Base-by-base conservation (phyloP, 1,139 yeast genomes). In the Blastobotrys elegans region DNA sequence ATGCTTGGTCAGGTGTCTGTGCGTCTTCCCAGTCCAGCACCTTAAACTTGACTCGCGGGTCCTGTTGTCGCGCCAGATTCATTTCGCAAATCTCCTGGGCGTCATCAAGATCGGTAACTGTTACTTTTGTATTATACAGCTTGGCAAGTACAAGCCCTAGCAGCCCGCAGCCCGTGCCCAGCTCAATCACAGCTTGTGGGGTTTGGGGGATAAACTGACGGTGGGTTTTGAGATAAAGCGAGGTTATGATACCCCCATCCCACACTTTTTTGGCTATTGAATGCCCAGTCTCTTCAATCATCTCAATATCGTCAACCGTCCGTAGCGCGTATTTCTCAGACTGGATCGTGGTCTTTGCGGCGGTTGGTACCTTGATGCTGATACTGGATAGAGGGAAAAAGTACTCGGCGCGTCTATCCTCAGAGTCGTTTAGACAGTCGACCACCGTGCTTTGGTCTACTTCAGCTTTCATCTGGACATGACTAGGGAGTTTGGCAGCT, bases 81-180 rank as follows among this genome's bases (percentile, higher is more conserved):
- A 50, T 49, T 29, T 49, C 47, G 41, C 62, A 59, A 2, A 60
- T 54, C 11, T 54, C 60, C 16, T 49, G 46, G 0, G 64, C 64
- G 4, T 61, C 63, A 16, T 51, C 58, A 14, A 61, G 50, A 43
- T 61, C 65, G 11, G 64, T 58, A 17, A 61, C 51, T 5, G 56
- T 43, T 2, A 61, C 56, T 10, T 27, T 22, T 1, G 48, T 22
- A 14, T 44, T 48, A 30, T 48, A 57, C 34, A 53, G 10, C 10
- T 49, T 49, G 17, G 56, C 54, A 31, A 61, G 49, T 7, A 53
- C 52, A 21, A 61, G 41, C 2, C 65, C 65, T 0, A 59, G 57
- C 6, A 58, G 51, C 14, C 65, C 65, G 43, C 65, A 61, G 3
- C 65, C 65, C 6, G 64, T 53, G 2, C 65, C 65, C 2, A 61